Evolutionary conservation across 176 grass and related monocot species (phyloP).

Genomic region (Carex myosuroides): DNA sequence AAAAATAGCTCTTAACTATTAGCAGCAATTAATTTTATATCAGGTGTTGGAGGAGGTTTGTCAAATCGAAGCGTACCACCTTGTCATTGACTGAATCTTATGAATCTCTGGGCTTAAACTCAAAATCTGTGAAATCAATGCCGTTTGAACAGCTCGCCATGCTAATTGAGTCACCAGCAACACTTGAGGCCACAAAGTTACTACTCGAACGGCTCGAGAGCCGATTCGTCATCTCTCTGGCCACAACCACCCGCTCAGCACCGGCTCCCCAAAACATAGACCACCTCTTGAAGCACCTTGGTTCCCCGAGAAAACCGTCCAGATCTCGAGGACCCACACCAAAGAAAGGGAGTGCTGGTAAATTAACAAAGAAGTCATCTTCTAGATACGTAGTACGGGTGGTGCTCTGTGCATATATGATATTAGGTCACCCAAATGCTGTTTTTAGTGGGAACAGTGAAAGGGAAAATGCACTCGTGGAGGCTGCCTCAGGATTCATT

Average conservation of each 20-base stretch:
- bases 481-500: constrained; percentile 57
- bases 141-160: constrained; percentile 83
- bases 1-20: background rate
- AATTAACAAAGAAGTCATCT: constrained; percentile 29
- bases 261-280: constrained; percentile 64
- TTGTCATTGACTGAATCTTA: constrained; percentile 52
- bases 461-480: constrained; percentile 52
- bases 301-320: constrained; percentile 55
- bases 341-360: constrained; percentile 38
- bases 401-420: constrained; percentile 94
- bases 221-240: constrained; percentile 34
- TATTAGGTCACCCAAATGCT: constrained; percentile 85
- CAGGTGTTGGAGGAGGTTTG: constrained; percentile 91
- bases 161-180: constrained; percentile 55
- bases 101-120: constrained; percentile 55
- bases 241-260: constrained; percentile 20
- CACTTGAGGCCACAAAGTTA: constrained; percentile 56
- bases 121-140: constrained; percentile 73
- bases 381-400: constrained; percentile 74
- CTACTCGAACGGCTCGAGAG: constrained; percentile 70
- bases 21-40: background rate
- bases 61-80: constrained; percentile 70
- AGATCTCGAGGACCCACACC: constrained; percentile 26
- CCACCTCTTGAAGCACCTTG: constrained; percentile 80
- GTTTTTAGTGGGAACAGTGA: constrained; percentile 91